Percentiles rank a stretch among this genome's conserved stretches.
phyloP scores from a whole-genome alignment of 2,329 filamentous ascomycete genomes.

The Neocucurbitaria cava region DNA sequence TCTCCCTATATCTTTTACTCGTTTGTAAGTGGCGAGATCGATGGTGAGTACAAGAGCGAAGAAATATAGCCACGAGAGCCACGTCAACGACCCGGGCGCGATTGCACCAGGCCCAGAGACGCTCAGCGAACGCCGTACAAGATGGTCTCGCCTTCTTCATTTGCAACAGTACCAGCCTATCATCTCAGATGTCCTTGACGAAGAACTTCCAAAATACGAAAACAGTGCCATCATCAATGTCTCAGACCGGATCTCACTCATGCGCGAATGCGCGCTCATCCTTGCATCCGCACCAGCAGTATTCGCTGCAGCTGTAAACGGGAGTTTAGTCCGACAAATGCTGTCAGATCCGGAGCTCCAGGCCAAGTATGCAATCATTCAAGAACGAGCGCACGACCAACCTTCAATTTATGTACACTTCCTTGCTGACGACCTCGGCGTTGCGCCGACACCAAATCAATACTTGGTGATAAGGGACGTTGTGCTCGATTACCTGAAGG shows the following conservation, averaged over 20 bases:
- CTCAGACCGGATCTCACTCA: slow-evolving; percentile 12
- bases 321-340: slow-evolving; percentile 26
- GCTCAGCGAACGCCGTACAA: slow-evolving; percentile 15
- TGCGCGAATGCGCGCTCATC: slow-evolving; percentile 35
- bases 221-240: slow-evolving; percentile 19
- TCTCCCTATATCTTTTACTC: too few relatives aligned
- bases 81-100: too few relatives aligned
- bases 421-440: slow-evolving; percentile 27
- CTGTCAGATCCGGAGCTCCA: slow-evolving; percentile 18
- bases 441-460: slow-evolving; percentile 31
- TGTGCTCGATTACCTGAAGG: slow-evolving; percentile 23
- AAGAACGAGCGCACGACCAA: slow-evolving; percentile 26
- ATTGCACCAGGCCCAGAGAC: slow-evolving; percentile 1
- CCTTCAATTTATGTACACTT: slow-evolving; percentile 41
- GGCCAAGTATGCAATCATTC: slow-evolving; percentile 23
- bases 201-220: slow-evolving; percentile 34
- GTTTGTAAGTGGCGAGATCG: too few relatives aligned
- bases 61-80: background rate
- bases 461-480: slow-evolving; percentile 27
- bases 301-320: slow-evolving; percentile 34
- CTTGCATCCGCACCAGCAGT: slow-evolving; percentile 33
- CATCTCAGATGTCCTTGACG: slow-evolving; percentile 29
- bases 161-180: slow-evolving; percentile 27
- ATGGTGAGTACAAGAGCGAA: slow-evolving; percentile 11
- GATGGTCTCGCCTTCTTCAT: slow-evolving; percentile 26